Percentiles rank a stretch among this genome's conserved stretches.
These are phyloP conservation scores for Emergomyces africanus DNA, from an alignment of 2,329 filamentous ascomycete species.

Conservation along the genomic window DNA sequence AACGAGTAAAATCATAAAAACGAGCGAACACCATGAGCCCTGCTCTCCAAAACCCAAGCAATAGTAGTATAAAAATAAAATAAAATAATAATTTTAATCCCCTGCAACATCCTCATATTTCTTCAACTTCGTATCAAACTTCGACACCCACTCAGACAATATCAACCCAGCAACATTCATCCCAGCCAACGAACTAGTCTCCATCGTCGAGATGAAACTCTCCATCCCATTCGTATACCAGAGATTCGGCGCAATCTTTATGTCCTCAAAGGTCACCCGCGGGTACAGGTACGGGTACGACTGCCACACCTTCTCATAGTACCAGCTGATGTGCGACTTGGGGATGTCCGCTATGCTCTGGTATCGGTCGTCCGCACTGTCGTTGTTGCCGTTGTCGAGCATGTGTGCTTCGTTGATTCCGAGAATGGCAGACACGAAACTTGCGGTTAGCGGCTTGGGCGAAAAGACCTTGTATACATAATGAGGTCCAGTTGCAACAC, in stretches of 20 bases:
- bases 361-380: not conserved
- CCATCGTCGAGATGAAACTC: slow-evolving; percentile 94
- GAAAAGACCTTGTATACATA: slow-evolving; percentile 59
- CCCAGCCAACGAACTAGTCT: slow-evolving; percentile 86
- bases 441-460: slow-evolving; percentile 33
- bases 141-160: slow-evolving; percentile 26
- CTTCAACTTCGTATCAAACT: slow-evolving; percentile 11
- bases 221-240: slow-evolving; percentile 62
- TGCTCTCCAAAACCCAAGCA: not conserved
- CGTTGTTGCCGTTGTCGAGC: slow-evolving; percentile 1
- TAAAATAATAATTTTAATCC: slow-evolving; percentile 7
- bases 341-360: slow-evolving; percentile 23
- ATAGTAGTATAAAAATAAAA: not conserved
- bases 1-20: too few relatives aligned
- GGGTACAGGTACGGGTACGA: slow-evolving; percentile 80
- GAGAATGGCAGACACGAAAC: slow-evolving; percentile 39
- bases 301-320: slow-evolving; percentile 63
- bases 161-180: slow-evolving; percentile 46
- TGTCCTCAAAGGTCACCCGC: slow-evolving; percentile 74
- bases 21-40: too few relatives aligned
- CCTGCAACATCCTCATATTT: slow-evolving; percentile 5
- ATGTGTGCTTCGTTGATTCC: slow-evolving; percentile 24
- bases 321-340: slow-evolving; percentile 54
- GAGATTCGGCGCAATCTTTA: slow-evolving; percentile 42
- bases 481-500: slow-evolving; percentile 24